Conservation (phyloP, 1,284 basidiomycete genomes). For the Omphalotus olearius region DNA sequence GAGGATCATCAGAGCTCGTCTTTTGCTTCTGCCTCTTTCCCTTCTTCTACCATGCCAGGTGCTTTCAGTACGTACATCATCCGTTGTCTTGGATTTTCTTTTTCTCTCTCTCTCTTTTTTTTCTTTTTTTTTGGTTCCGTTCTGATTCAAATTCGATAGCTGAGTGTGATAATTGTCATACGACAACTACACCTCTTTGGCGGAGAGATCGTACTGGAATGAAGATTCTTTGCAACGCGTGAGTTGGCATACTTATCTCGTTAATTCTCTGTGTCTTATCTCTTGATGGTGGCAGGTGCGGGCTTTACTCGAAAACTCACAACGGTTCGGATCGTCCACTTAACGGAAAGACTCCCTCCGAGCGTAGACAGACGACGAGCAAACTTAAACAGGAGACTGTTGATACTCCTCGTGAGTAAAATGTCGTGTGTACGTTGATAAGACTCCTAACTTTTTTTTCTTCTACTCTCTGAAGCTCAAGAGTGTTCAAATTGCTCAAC, state of each 20-base stretch:
- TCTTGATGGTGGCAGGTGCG: not conserved
- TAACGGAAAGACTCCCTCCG: slow-evolving; percentile 10
- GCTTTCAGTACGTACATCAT: slow-evolving; percentile 2
- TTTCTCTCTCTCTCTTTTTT: too few relatives aligned
- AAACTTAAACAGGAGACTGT: slow-evolving; percentile 8
- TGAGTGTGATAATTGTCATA: slow-evolving; percentile 12
- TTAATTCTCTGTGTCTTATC: not conserved
- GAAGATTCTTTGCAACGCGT: slow-evolving; percentile 12
- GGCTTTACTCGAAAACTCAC: slow-evolving; percentile 10
- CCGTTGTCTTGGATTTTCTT: too few relatives aligned
- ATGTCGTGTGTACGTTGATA: not conserved
- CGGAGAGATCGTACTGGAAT: slow-evolving; percentile 9
- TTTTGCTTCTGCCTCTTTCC: slow-evolving; percentile 6
- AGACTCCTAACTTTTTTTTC: not conserved
- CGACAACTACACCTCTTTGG: slow-evolving; percentile 10
- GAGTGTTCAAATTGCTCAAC: slow-evolving; percentile 11
- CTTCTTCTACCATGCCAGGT: slow-evolving; percentile 9
- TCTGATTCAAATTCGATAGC: not conserved
- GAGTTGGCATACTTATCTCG: not conserved
- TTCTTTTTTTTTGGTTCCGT: too few relatives aligned
- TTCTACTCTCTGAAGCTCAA: not conserved
- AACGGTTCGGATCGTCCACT: slow-evolving; percentile 11
- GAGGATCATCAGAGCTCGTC: slow-evolving; percentile 8
- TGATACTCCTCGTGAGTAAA: slow-evolving; percentile 4
- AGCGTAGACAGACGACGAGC: slow-evolving; percentile 10